Evolutionary conservation across 2,329 filamentous ascomycete species (phyloP).

Genomic region (Colletotrichum somersetense): DNA sequence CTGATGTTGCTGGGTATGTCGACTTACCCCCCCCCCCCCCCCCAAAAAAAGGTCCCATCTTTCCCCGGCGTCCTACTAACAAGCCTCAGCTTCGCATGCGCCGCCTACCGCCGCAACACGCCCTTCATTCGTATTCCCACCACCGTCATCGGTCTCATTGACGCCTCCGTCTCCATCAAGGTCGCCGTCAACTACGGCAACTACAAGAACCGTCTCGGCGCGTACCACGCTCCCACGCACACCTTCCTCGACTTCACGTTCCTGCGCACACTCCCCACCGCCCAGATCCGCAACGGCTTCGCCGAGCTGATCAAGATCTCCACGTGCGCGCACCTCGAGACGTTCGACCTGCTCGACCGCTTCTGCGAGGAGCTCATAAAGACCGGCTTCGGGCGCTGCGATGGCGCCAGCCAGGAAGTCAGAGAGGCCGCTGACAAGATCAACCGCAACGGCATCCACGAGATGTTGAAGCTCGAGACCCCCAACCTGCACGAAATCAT

Average conservation of each 20-base stretch:
- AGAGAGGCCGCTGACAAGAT: constrained; percentile 73
- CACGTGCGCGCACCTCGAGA: constrained; percentile 74
- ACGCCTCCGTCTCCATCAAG: constrained; percentile 82
- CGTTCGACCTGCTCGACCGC: constrained; percentile 76
- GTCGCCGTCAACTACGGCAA: constrained; percentile 83
- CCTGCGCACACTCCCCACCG: constrained; percentile 74
- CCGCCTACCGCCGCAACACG: constrained; percentile 78
- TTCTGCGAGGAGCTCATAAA: constrained; percentile 77
- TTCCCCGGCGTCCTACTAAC: constrained; percentile 25
- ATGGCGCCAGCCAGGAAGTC: constrained; percentile 68
- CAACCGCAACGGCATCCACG: constrained; percentile 76
- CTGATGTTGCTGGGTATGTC: constrained; percentile 74
- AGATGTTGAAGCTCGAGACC: constrained; percentile 81
- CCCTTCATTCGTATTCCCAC: constrained; percentile 82
- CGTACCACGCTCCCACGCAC: constrained; percentile 78
- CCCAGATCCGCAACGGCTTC: constrained; percentile 80
- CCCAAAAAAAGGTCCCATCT: too few species aligned
- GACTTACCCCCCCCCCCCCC: constrained; percentile 51
- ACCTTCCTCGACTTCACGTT: constrained; percentile 82
- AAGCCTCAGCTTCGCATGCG: constrained; percentile 72
- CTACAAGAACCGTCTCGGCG: constrained; percentile 81
- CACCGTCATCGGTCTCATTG: constrained; percentile 80
- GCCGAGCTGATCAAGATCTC: constrained; percentile 83
- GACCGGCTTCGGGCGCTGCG: constrained; percentile 73
- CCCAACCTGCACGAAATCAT: constrained; percentile 81